Evolutionary conservation across 2,329 filamentous ascomycete genomes (phyloP), one percentile per base, ranked within the genome.

Genomic region (Phialocephala subalpina): DNA sequence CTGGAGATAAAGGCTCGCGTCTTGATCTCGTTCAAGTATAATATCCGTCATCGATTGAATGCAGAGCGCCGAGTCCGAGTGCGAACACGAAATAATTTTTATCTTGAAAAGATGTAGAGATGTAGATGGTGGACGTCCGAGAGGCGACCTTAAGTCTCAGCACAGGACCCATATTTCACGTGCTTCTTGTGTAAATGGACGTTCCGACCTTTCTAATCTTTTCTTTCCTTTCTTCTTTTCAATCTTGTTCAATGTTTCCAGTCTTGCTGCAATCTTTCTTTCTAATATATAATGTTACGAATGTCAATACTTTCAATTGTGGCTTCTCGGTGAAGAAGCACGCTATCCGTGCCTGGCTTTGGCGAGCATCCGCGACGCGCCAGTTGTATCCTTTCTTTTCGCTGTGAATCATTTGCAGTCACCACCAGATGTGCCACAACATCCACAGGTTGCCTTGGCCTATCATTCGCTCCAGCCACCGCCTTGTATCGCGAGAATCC

Each of bases 401-500:
- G 4, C n/a, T 49, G 45, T 25, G 45, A 22, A 49, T 49, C 18
- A 49, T 12, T 49, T 25, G 4, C 20, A 42, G 45, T 49, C 45
- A 49, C 45, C 45, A 22, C 45, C 2, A 49, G 3, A 12, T 25
- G 29, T 49, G 45, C 45, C 45, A 49, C 45, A 9, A 20, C 2
- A 49, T 25, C 45, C 45, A 49, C 45, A 9, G 11, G 4, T 22
- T 11, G 3, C 27, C 49, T 18, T 33, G 25, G 49, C 49, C 49
- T 53, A 53, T 53, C 49, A 53, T 29, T 33, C 22, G 14, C 12
- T 16, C 14, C 7, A 33, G 49, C 49, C 11, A 27, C 49, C 49
- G 49, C 49, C 49, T 53, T 33, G 25, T 16, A 53, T 29, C 25
- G 47, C 49, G 25, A 53, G 25, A 52, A 52, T 22, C 47, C 14